Conservation (phyloP, 2,329 filamentous ascomycete species). For the Ceratocystis eucalypticola region DNA sequence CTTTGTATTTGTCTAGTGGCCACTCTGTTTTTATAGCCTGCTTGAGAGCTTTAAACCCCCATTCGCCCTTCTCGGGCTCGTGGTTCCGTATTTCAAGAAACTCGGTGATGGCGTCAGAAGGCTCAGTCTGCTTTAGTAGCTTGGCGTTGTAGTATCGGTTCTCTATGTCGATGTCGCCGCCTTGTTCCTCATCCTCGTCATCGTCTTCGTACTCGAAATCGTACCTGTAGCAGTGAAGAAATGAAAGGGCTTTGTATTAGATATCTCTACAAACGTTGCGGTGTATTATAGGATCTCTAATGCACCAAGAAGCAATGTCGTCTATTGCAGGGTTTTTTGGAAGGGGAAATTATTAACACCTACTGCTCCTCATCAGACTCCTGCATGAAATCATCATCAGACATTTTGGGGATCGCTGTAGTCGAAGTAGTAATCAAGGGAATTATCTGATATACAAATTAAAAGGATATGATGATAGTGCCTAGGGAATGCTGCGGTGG, state of each 20-base stretch:
- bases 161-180: slow-evolving; percentile 84
- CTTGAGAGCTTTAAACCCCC: slow-evolving; percentile 97
- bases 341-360: slow-evolving; percentile 15
- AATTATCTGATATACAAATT: not conserved
- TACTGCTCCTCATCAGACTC: slow-evolving; percentile 36
- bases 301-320: not conserved
- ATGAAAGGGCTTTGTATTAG: slow-evolving; percentile 13
- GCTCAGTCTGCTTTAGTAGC: slow-evolving; percentile 78
- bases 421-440: not conserved
- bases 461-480: not conserved
- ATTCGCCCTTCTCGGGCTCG: slow-evolving; percentile 87
- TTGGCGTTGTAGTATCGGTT: slow-evolving; percentile 99
- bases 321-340: not conserved
- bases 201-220: slow-evolving; percentile 96
- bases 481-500: not conserved
- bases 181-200: slow-evolving; percentile 76
- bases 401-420: slow-evolving; percentile 29
- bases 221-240: slow-evolving; percentile 38
- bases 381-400: slow-evolving; percentile 40
- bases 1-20: slow-evolving; percentile 72
- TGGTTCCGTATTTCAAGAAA: slow-evolving; percentile 78
- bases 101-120: slow-evolving; percentile 77
- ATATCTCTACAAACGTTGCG: not conserved
- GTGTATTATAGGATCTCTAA: not conserved
- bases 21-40: slow-evolving; percentile 97